Percentiles rank a stretch among this genome's conserved stretches.
Evolutionary conservation across 345 rosid species (phyloP).

Genomic region (Gossypium herbaceum): DNA sequence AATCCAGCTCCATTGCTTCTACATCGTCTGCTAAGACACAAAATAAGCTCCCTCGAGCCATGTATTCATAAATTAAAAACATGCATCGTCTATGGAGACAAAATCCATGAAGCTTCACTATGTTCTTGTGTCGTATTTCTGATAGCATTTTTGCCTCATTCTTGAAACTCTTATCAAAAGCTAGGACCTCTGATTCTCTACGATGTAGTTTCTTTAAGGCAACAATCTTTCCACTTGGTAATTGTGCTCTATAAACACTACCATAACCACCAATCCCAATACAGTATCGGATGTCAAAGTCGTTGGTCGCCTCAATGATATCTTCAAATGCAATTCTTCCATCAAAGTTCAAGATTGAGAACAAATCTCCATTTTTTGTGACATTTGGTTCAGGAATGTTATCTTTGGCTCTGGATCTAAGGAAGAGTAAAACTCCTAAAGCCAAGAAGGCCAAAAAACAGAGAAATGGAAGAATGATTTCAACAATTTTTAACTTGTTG

Average conservation of each 20-base stretch:
- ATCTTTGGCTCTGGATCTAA: neutral
- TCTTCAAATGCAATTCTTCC: constrained; percentile 11
- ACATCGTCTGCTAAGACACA: neutral
- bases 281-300: neutral
- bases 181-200: neutral
- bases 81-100: too few species aligned
- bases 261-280: neutral
- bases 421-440: neutral
- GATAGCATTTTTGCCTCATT: too few species aligned
- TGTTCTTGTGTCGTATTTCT: too few species aligned
- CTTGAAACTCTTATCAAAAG: too few species aligned
- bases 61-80: neutral
- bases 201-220: constrained; percentile 5
- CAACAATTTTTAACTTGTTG: too few species aligned
- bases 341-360: constrained; percentile 8
- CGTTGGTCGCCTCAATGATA: constrained; percentile 3
- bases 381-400: neutral
- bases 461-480: too few species aligned
- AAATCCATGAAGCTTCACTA: too few species aligned
- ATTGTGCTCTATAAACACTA: neutral
- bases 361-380: too few species aligned
- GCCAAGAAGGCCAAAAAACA: neutral
- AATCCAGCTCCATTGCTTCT: neutral
- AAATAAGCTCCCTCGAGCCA: neutral
- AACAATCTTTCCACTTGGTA: neutral